These are phyloP conservation scores for Dactylellina parvicollis DNA, from an alignment of 2,329 filamentous ascomycete species.

Conservation along the genomic window DNA sequence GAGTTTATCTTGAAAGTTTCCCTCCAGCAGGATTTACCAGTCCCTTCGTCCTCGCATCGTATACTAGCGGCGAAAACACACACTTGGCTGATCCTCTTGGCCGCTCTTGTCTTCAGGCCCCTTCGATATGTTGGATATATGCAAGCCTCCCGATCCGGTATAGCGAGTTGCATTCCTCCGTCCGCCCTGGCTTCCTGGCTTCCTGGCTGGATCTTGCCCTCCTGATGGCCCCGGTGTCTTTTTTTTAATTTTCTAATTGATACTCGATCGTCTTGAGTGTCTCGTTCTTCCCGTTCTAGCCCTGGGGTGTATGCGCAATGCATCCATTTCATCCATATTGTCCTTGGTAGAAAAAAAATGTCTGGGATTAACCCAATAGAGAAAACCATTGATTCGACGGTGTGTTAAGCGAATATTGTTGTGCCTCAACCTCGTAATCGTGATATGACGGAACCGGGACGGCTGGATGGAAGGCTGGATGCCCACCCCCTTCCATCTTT, in stretches of 20 bases:
- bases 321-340: conserved; percentile 22
- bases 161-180: conserved; percentile 18
- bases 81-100: not conserved
- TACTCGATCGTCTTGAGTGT: not conserved
- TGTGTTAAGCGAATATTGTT: too few relatives aligned
- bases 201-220: too few relatives aligned
- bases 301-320: conserved; percentile 26
- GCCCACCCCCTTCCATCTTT: too few relatives aligned
- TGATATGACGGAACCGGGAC: too few relatives aligned
- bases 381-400: too few relatives aligned
- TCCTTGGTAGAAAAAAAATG: not conserved
- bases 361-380: too few relatives aligned
- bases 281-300: conserved; percentile 12
- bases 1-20: conserved; percentile 17
- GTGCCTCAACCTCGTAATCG: too few relatives aligned
- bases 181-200: not conserved
- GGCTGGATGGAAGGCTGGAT: too few relatives aligned
- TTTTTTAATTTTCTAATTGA: too few relatives aligned
- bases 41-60: not conserved
- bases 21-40: not conserved
- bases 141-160: conserved; percentile 9
- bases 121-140: conserved; percentile 44
- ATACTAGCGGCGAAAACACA: not conserved
- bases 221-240: too few relatives aligned
- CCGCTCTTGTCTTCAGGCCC: not conserved